Evolutionary conservation across 2,329 filamentous ascomycete species (phyloP).

Genomic region (Fusarium graminum): DNA sequence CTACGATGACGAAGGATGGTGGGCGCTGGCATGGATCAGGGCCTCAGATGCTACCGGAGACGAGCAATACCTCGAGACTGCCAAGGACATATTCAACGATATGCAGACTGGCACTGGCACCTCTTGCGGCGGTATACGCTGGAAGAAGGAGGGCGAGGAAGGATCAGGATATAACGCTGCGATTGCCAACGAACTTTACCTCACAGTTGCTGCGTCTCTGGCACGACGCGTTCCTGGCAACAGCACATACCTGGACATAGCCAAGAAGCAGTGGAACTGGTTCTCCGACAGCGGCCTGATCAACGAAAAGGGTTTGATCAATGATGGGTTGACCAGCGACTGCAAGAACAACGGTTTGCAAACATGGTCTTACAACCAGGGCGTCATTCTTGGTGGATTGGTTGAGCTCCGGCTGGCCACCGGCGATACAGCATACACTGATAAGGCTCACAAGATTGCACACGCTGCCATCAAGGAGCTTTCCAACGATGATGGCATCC

Average conservation of each 20-base stretch:
- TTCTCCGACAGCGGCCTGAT: slow-evolving; percentile 65
- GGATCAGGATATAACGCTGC: slow-evolving; percentile 62
- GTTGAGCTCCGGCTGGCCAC: slow-evolving; percentile 65
- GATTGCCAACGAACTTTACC: slow-evolving; percentile 70
- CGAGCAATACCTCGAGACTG: slow-evolving; percentile 65
- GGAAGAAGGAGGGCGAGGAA: slow-evolving; percentile 63
- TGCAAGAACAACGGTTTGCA: slow-evolving; percentile 66
- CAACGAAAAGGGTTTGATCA: slow-evolving; percentile 63
- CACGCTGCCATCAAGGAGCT: slow-evolving; percentile 63
- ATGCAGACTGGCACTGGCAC: slow-evolving; percentile 63
- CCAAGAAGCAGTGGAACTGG: slow-evolving; percentile 66
- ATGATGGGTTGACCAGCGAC: slow-evolving; percentile 63
- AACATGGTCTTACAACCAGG: slow-evolving; percentile 70
- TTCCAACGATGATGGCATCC: slow-evolving; percentile 60
- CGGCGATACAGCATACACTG: slow-evolving; percentile 57
- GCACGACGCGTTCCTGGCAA: slow-evolving; percentile 62
- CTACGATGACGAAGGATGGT: slow-evolving; percentile 75
- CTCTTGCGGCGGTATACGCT: slow-evolving; percentile 68
- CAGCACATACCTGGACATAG: slow-evolving; percentile 61
- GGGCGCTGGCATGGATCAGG: slow-evolving; percentile 70
- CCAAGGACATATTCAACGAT: slow-evolving; percentile 67
- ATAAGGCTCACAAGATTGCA: slow-evolving; percentile 63
- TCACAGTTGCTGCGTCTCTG: slow-evolving; percentile 65
- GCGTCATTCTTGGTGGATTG: slow-evolving; percentile 67
- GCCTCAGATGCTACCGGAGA: slow-evolving; percentile 68